phyloP scores from a whole-genome alignment of 139 green algal species.

The Coelastrella sp. region DNA sequence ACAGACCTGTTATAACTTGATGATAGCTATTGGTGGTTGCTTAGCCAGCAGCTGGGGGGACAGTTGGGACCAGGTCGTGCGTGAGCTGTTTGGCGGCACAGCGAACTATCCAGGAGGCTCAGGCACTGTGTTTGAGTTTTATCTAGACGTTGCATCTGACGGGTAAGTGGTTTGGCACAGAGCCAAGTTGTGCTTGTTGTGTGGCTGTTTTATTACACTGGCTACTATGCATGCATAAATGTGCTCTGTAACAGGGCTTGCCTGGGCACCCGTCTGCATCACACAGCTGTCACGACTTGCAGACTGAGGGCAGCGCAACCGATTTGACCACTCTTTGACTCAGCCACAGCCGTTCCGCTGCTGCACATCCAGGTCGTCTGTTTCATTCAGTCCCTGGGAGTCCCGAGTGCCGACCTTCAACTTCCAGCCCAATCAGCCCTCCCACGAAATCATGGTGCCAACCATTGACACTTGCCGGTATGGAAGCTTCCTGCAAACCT shows the following conservation, averaged over 20 bases:
- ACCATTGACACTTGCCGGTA: constrained; percentile 77
- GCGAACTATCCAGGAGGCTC: constrained; percentile 58
- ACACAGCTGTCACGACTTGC: no score
- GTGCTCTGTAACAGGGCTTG: no score
- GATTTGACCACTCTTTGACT: no score
- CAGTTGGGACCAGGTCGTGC: constrained; percentile 73
- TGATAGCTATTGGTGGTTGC: constrained; percentile 65
- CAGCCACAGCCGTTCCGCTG: neutral
- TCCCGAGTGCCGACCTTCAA: neutral
- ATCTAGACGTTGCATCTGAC: constrained; percentile 70
- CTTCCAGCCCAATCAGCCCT: neutral
- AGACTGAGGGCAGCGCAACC: no score
- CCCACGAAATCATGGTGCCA: constrained; percentile 75
- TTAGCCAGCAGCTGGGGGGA: constrained; percentile 58
- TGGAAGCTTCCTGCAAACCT: constrained; percentile 53
- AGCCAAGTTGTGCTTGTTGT: no score
- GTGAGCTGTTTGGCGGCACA: constrained; percentile 60
- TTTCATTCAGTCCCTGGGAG: constrained; percentile 7
- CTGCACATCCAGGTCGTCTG: constrained; percentile 9
- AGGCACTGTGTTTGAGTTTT: constrained; percentile 83
- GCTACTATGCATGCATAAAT: neutral
- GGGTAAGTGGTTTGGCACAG: neutral
- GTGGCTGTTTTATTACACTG: no score
- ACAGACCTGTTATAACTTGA: no score
- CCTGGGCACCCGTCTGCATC: no score